Evolutionary conservation across 768 basidiomycete species (phyloP), one percentile per base, ranked within the genome.

Genomic region (Lyophyllum shimeji): DNA sequence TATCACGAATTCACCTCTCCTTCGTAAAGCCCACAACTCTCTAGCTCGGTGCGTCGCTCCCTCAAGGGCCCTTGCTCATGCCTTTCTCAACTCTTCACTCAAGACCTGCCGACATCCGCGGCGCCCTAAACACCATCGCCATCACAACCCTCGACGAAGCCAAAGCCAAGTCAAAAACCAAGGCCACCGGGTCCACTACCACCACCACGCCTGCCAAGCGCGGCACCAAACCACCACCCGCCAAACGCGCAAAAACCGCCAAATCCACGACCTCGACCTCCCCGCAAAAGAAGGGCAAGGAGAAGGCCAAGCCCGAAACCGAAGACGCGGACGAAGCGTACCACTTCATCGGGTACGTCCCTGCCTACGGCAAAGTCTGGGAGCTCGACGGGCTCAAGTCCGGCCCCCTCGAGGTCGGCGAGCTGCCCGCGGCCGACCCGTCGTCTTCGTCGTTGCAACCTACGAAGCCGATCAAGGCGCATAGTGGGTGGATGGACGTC

Each of bases 271-370:
- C 61, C 20, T n/a, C n/a, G n/a, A 33, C 63, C 34, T 53, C 47
- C 42, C 46, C 29, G 11, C 6, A 31, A 50, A 20, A 64, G 65
- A 61, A 68, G 58, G 58, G 56, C 46, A 59, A 70, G 59, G 54
- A 51, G 20, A n/a, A 65, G 18, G 65, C 69, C 1, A 46, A 53
- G 24, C 27, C 39, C 13, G 37, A 55, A 15, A 17, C 46, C 2
- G 71, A 65, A 1, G 73, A 73, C 8, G 64, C 63, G 17, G 76
- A 79, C 39, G 84, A 84, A 48, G 72, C 72, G 0, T 87, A 80
- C 67, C 85, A 87, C 63, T 87, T 83, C 70, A 84, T 86, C 56
- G 83, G 82, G 9, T 87, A 85, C 61, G 81, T 86, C 31, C 84
- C 83, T 4, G 79, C 77, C 1, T 70, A 77, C 61, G 84, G 83